These are phyloP conservation scores for Trichophyton rubrum DNA, from an alignment of 2,329 filamentous ascomycete species.

Conservation along the genomic window DNA sequence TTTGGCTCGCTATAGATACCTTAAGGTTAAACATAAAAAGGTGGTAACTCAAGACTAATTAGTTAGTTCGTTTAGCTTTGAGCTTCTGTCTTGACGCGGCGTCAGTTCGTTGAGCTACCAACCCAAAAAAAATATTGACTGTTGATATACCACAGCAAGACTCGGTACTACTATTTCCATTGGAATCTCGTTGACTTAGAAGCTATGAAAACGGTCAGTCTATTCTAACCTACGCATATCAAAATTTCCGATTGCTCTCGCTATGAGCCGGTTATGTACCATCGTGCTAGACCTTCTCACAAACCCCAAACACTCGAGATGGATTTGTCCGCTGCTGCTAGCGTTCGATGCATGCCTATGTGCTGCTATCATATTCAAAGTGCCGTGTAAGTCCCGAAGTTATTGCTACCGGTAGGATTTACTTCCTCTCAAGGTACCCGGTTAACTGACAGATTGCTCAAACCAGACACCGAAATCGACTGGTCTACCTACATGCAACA, in stretches of 20 bases:
- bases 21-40: too few species aligned
- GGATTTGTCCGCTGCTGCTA: constrained; percentile 56
- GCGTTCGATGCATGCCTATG: constrained; percentile 60
- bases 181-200: background rate
- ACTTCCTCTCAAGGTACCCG: background rate
- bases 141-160: background rate
- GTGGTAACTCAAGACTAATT: too few species aligned
- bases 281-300: constrained; percentile 32
- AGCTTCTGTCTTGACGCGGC: background rate
- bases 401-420: background rate
- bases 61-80: too few species aligned
- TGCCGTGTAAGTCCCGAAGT: constrained; percentile 55
- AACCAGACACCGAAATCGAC: constrained; percentile 86
- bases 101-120: background rate
- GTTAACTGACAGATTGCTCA: constrained; percentile 17
- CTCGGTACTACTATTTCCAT: background rate
- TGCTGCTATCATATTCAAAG: constrained; percentile 60
- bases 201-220: background rate
- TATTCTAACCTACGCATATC: background rate
- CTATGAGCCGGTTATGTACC: constrained; percentile 14
- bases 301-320: constrained; percentile 46
- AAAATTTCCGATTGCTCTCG: background rate
- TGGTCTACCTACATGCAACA: constrained; percentile 98
- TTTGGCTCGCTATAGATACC: too few species aligned
- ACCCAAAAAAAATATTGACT: background rate